phyloP scores from a whole-genome alignment of 345 rosid species.

The Sonneratia caseolaris region DNA sequence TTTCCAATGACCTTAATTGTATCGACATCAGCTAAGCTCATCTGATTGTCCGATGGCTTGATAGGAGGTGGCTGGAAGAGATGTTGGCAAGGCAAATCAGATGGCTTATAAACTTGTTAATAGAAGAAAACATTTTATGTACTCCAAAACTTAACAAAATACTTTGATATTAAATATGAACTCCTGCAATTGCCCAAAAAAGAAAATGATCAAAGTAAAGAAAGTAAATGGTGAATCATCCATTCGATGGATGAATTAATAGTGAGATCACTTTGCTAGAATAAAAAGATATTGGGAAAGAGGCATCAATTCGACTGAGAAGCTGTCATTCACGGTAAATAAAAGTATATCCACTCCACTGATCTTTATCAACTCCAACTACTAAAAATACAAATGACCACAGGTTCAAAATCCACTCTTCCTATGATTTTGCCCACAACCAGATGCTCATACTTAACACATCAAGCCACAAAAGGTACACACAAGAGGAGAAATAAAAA shows the following conservation, averaged over 20 bases:
- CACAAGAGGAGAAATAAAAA: neutral
- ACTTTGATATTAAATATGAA: neutral
- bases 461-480: neutral
- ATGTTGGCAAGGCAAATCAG: neutral
- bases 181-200: neutral
- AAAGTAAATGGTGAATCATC: neutral
- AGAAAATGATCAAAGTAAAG: neutral
- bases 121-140: neutral
- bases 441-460: neutral
- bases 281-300: neutral
- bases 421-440: neutral
- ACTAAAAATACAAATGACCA: neutral
- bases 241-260: neutral
- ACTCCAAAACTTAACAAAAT: neutral
- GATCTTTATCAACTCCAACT: neutral
- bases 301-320: neutral
- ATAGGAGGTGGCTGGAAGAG: constrained; percentile 55
- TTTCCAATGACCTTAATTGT: constrained; percentile 75
- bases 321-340: neutral
- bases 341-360: neutral
- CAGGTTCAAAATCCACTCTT: neutral
- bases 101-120: neutral
- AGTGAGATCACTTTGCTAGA: neutral
- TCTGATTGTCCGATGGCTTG: constrained; percentile 58
- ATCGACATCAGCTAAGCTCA: constrained; percentile 69